These are phyloP conservation scores for Tolypocladium guangdongense DNA, from an alignment of 2,329 filamentous ascomycete genomes.

Conservation along the genomic window DNA sequence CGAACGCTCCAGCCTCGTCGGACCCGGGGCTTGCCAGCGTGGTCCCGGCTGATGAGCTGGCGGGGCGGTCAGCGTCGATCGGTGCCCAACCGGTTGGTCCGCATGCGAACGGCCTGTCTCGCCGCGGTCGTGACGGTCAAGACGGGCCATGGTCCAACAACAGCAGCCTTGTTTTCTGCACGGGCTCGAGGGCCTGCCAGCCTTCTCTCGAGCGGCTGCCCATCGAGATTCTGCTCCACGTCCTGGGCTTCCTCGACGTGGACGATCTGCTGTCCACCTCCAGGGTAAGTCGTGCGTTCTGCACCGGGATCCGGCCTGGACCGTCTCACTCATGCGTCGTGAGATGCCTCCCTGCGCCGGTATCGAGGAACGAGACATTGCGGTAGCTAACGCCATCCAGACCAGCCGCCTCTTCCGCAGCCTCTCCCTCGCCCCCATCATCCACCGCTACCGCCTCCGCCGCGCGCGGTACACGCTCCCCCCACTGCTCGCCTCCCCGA, in stretches of 20 bases:
- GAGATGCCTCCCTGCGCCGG: not conserved
- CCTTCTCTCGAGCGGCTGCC: slow-evolving; percentile 32
- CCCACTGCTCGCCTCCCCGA: slow-evolving; percentile 43
- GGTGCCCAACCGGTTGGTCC: not conserved
- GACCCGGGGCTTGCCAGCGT: not conserved
- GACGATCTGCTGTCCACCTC: slow-evolving; percentile 44
- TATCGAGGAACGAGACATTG: no score
- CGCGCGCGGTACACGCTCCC: slow-evolving; percentile 42
- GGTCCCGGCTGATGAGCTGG: not conserved
- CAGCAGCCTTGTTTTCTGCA: not conserved
- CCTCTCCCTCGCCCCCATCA: slow-evolving; percentile 52
- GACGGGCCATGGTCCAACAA: not conserved
- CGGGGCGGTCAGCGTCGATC: not conserved
- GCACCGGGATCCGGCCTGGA: no score
- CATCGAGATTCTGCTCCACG: slow-evolving; percentile 45
- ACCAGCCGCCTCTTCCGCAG: slow-evolving; percentile 50
- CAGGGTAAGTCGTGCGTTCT: slow-evolving; percentile 33
- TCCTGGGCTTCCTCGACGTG: slow-evolving; percentile 46
- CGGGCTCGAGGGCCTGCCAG: not conserved
- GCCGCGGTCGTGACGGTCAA: not conserved
- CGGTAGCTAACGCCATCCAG: slow-evolving; percentile 21
- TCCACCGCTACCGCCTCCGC: slow-evolving; percentile 52
- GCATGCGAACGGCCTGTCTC: not conserved
- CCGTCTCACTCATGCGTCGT: not conserved
- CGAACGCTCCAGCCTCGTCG: not conserved